Evolutionary conservation across 163 green algal species (phyloP).

Genomic region (Chlorella variabilis): DNA sequence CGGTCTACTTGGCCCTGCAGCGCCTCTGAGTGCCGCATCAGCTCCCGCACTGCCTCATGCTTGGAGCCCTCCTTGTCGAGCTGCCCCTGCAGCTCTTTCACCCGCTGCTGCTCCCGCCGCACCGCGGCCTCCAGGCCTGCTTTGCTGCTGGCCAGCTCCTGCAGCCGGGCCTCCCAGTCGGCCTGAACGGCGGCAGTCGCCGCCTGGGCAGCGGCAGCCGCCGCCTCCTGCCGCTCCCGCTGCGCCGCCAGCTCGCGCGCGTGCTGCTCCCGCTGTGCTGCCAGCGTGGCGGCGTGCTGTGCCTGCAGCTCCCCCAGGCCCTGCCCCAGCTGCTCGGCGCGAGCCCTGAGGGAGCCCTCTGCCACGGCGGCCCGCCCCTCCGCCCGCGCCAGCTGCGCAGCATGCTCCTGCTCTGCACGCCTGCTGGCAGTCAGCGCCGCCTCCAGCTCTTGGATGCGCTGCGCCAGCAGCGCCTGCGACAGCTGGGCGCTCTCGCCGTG

Average conservation of each 20-base stretch:
- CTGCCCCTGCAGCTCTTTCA: conserved; percentile 9
- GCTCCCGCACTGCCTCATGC: conserved; percentile 27
- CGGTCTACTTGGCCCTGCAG: conserved; percentile 26
- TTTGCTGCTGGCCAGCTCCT: not conserved
- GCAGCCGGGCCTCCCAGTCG: not conserved
- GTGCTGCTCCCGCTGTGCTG: conserved; percentile 1
- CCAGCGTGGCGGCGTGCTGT: not conserved
- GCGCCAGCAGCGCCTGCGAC: conserved; percentile 22
- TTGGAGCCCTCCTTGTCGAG: conserved; percentile 22
- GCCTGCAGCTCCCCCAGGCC: conserved; percentile 15
- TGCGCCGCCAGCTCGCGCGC: not conserved
- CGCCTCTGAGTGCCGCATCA: conserved; percentile 35
- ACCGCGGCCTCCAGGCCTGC: not conserved
- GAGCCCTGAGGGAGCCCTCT: not conserved
- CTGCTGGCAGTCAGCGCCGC: not conserved
- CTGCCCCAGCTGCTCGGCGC: not conserved
- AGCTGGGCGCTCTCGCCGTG: not conserved
- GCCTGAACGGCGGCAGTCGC: not conserved
- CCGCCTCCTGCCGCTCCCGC: not conserved
- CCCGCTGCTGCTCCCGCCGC: conserved; percentile 23
- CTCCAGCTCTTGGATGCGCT: conserved; percentile 22
- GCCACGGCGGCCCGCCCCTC: conserved; percentile 29
- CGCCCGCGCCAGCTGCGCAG: conserved; percentile 18
- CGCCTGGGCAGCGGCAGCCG: not conserved
- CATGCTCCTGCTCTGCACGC: conserved; percentile 9